Evolutionary conservation across 179 eudicot species (phyloP).

Genomic region (Dionaea muscipula): DNA sequence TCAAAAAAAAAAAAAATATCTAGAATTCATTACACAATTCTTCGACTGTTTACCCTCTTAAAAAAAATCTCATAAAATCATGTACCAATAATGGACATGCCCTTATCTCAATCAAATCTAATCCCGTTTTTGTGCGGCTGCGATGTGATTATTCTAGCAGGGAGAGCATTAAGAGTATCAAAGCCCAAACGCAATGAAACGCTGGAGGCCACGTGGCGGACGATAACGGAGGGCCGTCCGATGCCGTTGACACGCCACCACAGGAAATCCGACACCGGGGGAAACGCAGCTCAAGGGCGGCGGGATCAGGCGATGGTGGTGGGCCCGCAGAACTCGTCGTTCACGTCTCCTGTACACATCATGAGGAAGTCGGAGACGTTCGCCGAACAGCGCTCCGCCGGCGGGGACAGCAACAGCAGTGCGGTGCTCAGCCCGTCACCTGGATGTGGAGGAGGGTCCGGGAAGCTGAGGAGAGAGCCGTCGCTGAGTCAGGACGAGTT

Average conservation of each 20-base stretch:
- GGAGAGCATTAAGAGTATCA: conserved; percentile 39
- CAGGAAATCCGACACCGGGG: conserved; percentile 56
- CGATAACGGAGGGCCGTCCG: conserved; percentile 61
- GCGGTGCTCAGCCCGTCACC: conserved; percentile 18
- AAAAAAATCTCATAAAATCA: too few species aligned
- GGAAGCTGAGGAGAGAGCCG: too few species aligned
- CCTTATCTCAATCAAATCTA: too few species aligned
- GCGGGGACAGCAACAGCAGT: neutral
- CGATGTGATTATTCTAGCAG: conserved; percentile 19
- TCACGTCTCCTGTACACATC: conserved; percentile 18
- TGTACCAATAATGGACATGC: too few species aligned
- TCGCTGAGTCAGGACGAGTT: too few species aligned
- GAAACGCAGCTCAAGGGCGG: conserved; percentile 14
- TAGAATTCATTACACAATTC: too few species aligned
- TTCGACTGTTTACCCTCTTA: too few species aligned
- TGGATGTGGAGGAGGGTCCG: conserved; percentile 9
- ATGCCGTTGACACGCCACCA: conserved; percentile 61
- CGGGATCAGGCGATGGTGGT: too few species aligned
- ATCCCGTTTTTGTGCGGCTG: neutral
- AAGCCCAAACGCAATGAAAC: conserved; percentile 60
- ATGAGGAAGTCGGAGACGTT: conserved; percentile 59
- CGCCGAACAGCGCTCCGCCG: conserved; percentile 9
- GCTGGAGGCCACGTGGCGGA: conserved; percentile 68
- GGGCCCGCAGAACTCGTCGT: neutral
- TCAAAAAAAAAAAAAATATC: too few species aligned